Percentiles rank a stretch among this genome's conserved stretches.
These are phyloP conservation scores for Hibiscus mutabilis DNA, from an alignment of 345 rosid genomes.

Conservation along the genomic window DNA sequence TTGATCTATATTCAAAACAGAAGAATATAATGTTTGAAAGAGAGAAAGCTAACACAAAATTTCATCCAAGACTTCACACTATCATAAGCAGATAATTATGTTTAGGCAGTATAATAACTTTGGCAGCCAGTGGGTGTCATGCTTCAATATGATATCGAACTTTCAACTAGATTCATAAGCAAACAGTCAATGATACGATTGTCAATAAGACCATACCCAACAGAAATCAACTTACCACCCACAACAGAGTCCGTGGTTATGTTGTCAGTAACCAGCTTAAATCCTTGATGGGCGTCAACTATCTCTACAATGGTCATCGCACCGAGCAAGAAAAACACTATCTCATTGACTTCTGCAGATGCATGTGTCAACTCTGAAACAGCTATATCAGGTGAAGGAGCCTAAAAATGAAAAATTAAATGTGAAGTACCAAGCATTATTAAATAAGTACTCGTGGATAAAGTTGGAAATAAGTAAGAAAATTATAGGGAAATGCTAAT, in stretches of 20 bases:
- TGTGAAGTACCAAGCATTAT: not conserved
- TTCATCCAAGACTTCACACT: not conserved
- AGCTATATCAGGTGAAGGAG: slow-evolving; percentile 93
- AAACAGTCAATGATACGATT: not conserved
- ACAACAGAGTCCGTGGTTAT: slow-evolving; percentile 70
- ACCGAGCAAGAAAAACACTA: slow-evolving; percentile 93
- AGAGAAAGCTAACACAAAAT: not conserved
- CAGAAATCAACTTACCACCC: slow-evolving; percentile 69
- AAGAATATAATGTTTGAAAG: no score
- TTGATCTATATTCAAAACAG: not conserved
- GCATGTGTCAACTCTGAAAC: slow-evolving; percentile 82
- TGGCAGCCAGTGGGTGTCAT: not conserved
- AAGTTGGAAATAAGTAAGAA: not conserved
- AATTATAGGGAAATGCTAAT: not conserved
- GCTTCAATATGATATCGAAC: not conserved
- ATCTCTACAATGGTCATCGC: slow-evolving; percentile 99
- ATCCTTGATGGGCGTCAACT: slow-evolving; percentile 99
- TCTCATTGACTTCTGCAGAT: slow-evolving; percentile 90
- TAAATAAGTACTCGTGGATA: not conserved
- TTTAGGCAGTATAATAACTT: not conserved
- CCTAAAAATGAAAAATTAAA: slow-evolving; percentile 41
- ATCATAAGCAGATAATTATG: not conserved
- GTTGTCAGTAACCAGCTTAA: slow-evolving; percentile 93
- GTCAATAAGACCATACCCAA: not conserved
- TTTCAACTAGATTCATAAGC: not conserved